Percentiles rank a stretch among this genome's conserved stretches.
These are phyloP conservation scores for Dothistroma septosporum DNA, from an alignment of 2,329 filamentous ascomycete genomes.

Conservation along the genomic window DNA sequence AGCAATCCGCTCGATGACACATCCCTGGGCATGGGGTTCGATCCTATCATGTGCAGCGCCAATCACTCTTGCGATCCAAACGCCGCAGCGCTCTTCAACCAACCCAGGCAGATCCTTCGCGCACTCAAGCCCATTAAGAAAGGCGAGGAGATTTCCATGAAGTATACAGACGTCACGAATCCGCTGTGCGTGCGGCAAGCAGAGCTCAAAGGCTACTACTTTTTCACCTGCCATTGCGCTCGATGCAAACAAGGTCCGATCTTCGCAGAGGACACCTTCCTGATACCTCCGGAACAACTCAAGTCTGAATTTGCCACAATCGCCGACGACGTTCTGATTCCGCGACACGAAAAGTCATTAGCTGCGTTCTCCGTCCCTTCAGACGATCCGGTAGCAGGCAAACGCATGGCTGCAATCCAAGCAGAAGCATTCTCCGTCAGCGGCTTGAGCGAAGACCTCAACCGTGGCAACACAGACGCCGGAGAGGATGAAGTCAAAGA, in stretches of 20 bases:
- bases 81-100: slow-evolving; percentile 55
- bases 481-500: slow-evolving; percentile 27
- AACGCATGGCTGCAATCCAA: slow-evolving; percentile 25
- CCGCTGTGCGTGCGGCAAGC: slow-evolving; percentile 49
- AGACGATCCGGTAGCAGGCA: slow-evolving; percentile 18
- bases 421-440: slow-evolving; percentile 27
- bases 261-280: slow-evolving; percentile 42
- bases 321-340: slow-evolving; percentile 19
- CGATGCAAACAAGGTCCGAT: slow-evolving; percentile 45
- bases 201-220: slow-evolving; percentile 54
- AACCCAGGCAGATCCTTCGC: slow-evolving; percentile 48
- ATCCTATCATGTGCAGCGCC: slow-evolving; percentile 51
- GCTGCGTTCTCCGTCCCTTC: slow-evolving; percentile 19
- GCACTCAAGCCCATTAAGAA: slow-evolving; percentile 51
- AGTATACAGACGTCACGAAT: slow-evolving; percentile 57
- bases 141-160: slow-evolving; percentile 57
- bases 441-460: slow-evolving; percentile 24
- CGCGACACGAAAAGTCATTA: slow-evolving; percentile 23
- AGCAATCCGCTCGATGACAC: slow-evolving; percentile 52
- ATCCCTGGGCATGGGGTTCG: slow-evolving; percentile 56
- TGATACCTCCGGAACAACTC: slow-evolving; percentile 31
- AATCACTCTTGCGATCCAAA: slow-evolving; percentile 64
- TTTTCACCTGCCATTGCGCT: slow-evolving; percentile 55
- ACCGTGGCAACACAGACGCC: slow-evolving; percentile 24
- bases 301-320: slow-evolving; percentile 19